Conservation (phyloP, 2,329 filamentous ascomycete species). For the Paracoccidioides brasiliensis region DNA sequence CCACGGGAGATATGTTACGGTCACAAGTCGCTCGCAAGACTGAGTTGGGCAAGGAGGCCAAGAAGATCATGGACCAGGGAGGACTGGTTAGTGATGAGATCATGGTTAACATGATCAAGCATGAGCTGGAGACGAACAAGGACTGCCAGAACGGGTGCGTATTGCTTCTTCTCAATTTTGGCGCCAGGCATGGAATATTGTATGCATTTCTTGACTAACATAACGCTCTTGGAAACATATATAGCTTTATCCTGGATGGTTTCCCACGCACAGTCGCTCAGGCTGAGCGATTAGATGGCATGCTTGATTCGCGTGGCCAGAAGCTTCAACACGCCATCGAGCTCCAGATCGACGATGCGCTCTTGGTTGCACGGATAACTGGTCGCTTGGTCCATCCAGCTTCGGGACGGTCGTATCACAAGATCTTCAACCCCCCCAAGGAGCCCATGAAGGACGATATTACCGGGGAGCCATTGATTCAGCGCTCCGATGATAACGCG, state of each 20-base stretch:
- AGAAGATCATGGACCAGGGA: conserved; percentile 99
- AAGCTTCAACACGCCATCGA: conserved; percentile 90
- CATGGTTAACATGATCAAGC: conserved; percentile 99
- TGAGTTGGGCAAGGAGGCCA: conserved; percentile 80
- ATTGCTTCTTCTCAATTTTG: background rate
- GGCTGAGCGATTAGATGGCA: conserved; percentile 84
- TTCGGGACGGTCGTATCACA: conserved; percentile 94
- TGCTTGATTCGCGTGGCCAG: conserved; percentile 67
- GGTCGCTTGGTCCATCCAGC: conserved; percentile 92
- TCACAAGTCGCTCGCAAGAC: conserved; percentile 98
- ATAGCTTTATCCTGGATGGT: conserved; percentile 93
- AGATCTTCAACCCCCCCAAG: conserved; percentile 97
- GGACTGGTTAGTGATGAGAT: conserved; percentile 97
- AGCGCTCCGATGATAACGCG: conserved; percentile 94
- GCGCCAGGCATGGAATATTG: background rate
- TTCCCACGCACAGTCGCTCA: conserved; percentile 96
- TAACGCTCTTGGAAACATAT: background rate
- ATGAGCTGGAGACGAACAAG: conserved; percentile 81
- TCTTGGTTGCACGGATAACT: conserved; percentile 91
- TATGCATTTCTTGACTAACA: too few species aligned
- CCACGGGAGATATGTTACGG: conserved; percentile 97
- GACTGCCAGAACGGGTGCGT: conserved; percentile 93
- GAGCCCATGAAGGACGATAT: conserved; percentile 86
- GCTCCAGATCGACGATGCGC: conserved; percentile 88
- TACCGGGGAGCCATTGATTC: conserved; percentile 90